A percentile compares a stretch with the other conserved stretches of the same genome.
These are phyloP conservation scores for Dictyostelium purpureum DNA, from an alignment of 78 protist genomes.

Conservation along the genomic window DNA sequence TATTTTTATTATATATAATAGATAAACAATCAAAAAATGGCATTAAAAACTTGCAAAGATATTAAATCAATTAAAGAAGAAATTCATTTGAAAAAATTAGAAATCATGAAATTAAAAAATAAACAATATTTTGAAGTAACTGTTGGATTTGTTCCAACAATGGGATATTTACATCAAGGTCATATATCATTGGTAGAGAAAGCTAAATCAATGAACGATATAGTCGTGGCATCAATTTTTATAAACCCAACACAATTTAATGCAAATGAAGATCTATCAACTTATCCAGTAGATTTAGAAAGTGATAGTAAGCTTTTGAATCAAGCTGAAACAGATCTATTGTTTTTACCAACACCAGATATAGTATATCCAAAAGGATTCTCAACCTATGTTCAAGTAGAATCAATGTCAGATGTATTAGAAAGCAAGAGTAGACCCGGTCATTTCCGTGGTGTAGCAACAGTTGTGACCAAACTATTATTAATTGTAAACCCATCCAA, in stretches of 20 bases:
- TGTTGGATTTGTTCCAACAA: conserved; percentile 90
- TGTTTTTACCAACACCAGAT: conserved; percentile 74
- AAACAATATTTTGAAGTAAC: conserved; percentile 13
- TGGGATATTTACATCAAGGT: conserved; percentile 91
- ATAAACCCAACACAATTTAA: conserved; percentile 91
- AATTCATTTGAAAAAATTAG: conserved; percentile 1
- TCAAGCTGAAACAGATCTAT: conserved; percentile 54
- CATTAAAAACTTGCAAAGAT: conserved; percentile 14
- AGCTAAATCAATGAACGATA: conserved; percentile 17
- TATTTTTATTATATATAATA: background rate
- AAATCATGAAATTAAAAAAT: background rate
- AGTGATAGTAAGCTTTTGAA: conserved; percentile 47
- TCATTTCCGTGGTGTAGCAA: conserved; percentile 90
- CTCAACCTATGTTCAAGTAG: conserved; percentile 41
- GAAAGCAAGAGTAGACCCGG: conserved; percentile 81
- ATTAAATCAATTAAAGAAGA: conserved; percentile 36
- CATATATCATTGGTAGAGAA: conserved; percentile 79
- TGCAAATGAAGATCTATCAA: conserved; percentile 79
- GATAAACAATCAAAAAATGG: background rate
- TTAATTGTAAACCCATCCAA: conserved; percentile 71
- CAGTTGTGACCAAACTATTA: conserved; percentile 87
- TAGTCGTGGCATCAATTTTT: conserved; percentile 81
- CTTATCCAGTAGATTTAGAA: conserved; percentile 76
- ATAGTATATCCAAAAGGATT: conserved; percentile 79
- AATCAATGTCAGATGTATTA: background rate